Conservation (phyloP, 176 grass and related monocot genomes). For the Oryza meyeriana region DNA sequence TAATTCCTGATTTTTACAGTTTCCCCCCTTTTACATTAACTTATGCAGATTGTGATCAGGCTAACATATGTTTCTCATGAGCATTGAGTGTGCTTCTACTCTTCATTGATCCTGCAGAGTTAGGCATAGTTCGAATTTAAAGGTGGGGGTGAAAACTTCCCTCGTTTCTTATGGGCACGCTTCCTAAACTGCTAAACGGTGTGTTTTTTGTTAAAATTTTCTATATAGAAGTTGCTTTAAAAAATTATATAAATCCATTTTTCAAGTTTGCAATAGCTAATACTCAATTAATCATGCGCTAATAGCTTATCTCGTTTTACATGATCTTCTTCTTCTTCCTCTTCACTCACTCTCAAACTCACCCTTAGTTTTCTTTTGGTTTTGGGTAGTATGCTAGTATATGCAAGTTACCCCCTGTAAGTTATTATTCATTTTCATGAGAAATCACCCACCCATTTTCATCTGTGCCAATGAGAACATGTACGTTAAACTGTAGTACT, state of each 20-base stretch:
- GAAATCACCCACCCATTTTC: not conserved
- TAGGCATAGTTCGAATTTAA: too few relatives aligned
- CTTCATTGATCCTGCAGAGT: not conserved
- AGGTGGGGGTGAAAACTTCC: too few relatives aligned
- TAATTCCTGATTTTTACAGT: not conserved
- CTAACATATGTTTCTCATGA: constrained; percentile 1
- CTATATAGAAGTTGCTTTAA: too few relatives aligned
- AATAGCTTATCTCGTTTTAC: too few relatives aligned
- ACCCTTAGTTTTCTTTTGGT: not conserved
- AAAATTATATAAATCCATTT: too few relatives aligned
- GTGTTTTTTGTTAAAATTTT: too few relatives aligned
- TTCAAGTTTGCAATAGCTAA: too few relatives aligned
- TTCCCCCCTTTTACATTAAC: not conserved
- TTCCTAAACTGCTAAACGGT: too few relatives aligned
- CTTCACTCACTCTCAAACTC: too few relatives aligned
- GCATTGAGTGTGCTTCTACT: not conserved
- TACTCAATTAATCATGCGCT: too few relatives aligned
- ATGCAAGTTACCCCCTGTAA: not conserved
- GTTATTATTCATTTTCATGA: not conserved
- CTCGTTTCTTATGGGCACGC: too few relatives aligned
- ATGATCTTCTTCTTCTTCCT: too few relatives aligned
- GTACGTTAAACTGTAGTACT: not conserved
- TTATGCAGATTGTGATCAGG: constrained; percentile 48
- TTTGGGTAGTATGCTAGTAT: not conserved
- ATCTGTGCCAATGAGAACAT: not conserved